A percentile compares a stretch with the other conserved stretches of the same genome.
phyloP scores from a whole-genome alignment of 192 early-diverging fungal species.

The Podochytrium sp. region DNA sequence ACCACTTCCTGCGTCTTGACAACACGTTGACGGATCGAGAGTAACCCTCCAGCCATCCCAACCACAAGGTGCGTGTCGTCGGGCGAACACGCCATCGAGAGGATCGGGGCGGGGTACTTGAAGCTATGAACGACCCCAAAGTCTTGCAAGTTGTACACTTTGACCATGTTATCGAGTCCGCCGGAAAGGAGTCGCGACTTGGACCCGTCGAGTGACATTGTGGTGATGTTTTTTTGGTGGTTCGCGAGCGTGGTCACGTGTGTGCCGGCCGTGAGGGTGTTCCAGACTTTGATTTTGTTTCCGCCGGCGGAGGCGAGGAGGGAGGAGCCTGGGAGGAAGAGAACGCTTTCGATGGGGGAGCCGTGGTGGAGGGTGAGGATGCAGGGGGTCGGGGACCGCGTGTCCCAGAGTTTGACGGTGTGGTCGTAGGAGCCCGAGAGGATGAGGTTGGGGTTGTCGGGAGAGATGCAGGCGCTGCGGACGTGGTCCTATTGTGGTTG shows the following conservation, averaged over 20 bases:
- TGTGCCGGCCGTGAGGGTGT: constrained; percentile 80
- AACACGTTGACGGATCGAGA: constrained; percentile 84
- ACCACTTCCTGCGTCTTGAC: constrained; percentile 74
- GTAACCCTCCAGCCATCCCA: constrained; percentile 88
- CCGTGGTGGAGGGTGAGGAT: constrained; percentile 79
- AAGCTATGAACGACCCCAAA: constrained; percentile 87
- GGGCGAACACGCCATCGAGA: constrained; percentile 89
- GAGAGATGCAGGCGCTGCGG: constrained; percentile 71
- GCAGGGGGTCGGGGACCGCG: constrained; percentile 69
- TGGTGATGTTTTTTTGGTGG: constrained; percentile 96
- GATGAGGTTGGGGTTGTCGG: constrained; percentile 80
- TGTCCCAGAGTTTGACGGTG: constrained; percentile 91
- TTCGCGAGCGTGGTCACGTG: constrained; percentile 79
- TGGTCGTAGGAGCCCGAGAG: constrained; percentile 93
- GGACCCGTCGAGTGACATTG: constrained; percentile 80
- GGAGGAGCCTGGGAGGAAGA: constrained; percentile 83
- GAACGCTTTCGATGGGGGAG: constrained; percentile 84
- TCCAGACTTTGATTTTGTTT: constrained; percentile 85
- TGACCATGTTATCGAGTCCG: constrained; percentile 94
- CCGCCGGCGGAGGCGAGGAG: constrained; percentile 79
- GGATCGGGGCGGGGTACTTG: constrained; percentile 89
- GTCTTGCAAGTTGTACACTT: constrained; percentile 86
- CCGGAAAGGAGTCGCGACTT: constrained; percentile 82
- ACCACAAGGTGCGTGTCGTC: constrained; percentile 87
- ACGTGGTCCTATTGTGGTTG: constrained; percentile 74